Evolutionary conservation across 1,284 basidiomycete species (phyloP).

Genomic region (Entoloma clypeatum): DNA sequence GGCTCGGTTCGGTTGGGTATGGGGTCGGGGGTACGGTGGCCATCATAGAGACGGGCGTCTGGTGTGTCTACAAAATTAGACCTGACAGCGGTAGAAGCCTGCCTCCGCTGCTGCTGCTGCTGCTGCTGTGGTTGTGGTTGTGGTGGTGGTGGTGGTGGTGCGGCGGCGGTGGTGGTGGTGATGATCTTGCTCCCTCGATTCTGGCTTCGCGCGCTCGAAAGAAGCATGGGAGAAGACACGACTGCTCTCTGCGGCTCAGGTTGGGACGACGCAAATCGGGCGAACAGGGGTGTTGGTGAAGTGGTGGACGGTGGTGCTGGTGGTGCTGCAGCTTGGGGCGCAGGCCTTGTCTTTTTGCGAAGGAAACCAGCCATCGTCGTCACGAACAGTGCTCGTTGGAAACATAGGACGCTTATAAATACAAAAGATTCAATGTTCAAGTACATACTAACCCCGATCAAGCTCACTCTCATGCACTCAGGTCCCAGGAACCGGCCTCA

Average conservation of each 20-base stretch:
- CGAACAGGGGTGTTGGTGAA: constrained; percentile 37
- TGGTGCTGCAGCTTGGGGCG: constrained; percentile 20
- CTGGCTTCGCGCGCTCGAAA: constrained; percentile 21
- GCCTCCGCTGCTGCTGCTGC: constrained; percentile 1
- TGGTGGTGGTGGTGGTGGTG: constrained; percentile 8
- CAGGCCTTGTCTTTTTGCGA: constrained; percentile 42
- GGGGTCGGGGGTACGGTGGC: no score
- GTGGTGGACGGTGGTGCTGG: constrained; percentile 18
- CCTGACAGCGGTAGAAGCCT: neutral
- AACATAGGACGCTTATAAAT: no score
- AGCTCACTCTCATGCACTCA: no score
- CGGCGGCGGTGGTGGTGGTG: constrained; percentile 3
- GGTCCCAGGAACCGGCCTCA: no score
- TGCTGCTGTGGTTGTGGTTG: constrained; percentile 9
- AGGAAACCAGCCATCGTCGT: constrained; percentile 48
- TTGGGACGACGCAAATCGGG: constrained; percentile 30
- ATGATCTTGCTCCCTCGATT: constrained; percentile 11
- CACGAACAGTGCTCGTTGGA: neutral
- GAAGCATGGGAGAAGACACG: constrained; percentile 30
- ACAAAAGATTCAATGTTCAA: no score
- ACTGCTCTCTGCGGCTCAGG: constrained; percentile 21
- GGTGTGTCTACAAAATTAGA: no score
- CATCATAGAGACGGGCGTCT: no score
- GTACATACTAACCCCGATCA: no score
- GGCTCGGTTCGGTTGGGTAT: no score